phyloP scores from a whole-genome alignment of 2,329 filamentous ascomycete genomes.

The Plectosphaerella plurivora region DNA sequence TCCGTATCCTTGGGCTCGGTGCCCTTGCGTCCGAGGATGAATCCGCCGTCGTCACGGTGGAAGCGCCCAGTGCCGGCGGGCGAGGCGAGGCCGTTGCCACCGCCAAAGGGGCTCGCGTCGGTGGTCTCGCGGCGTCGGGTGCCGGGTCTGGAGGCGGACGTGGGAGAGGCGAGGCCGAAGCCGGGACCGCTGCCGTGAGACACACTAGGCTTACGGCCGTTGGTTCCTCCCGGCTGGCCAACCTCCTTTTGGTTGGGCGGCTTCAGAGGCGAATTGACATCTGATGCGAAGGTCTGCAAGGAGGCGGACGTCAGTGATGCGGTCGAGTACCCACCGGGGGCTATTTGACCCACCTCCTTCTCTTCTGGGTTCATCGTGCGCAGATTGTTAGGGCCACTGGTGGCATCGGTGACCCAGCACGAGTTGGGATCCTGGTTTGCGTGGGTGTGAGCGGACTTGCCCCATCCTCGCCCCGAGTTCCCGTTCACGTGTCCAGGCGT shows the following conservation, averaged over 20 bases:
- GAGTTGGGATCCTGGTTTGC: slow-evolving; percentile 77
- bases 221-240: slow-evolving; percentile 50
- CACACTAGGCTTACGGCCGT: slow-evolving; percentile 77
- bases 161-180: slow-evolving; percentile 71
- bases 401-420: slow-evolving; percentile 79
- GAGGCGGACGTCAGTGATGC: background rate
- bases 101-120: slow-evolving; percentile 61
- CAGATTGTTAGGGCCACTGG: slow-evolving; percentile 66
- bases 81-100: slow-evolving; percentile 47
- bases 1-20: slow-evolving; percentile 45
- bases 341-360: slow-evolving; percentile 45
- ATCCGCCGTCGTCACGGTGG: slow-evolving; percentile 56
- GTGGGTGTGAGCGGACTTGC: slow-evolving; percentile 70
- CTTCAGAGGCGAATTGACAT: slow-evolving; percentile 93
- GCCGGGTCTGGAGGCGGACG: slow-evolving; percentile 64
- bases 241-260: slow-evolving; percentile 68
- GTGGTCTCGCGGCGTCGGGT: slow-evolving; percentile 78
- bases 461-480: slow-evolving; percentile 62
- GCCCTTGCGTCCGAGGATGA: slow-evolving; percentile 53
- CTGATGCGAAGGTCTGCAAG: slow-evolving; percentile 70
- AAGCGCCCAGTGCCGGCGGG: slow-evolving; percentile 57
- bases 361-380: slow-evolving; percentile 63
- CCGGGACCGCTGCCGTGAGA: slow-evolving; percentile 63
- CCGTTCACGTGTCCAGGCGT: slow-evolving; percentile 70
- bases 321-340: background rate